Evolutionary conservation across 2,329 filamentous ascomycete species (phyloP).

Genomic region (Chrysoporthe puriensis): DNA sequence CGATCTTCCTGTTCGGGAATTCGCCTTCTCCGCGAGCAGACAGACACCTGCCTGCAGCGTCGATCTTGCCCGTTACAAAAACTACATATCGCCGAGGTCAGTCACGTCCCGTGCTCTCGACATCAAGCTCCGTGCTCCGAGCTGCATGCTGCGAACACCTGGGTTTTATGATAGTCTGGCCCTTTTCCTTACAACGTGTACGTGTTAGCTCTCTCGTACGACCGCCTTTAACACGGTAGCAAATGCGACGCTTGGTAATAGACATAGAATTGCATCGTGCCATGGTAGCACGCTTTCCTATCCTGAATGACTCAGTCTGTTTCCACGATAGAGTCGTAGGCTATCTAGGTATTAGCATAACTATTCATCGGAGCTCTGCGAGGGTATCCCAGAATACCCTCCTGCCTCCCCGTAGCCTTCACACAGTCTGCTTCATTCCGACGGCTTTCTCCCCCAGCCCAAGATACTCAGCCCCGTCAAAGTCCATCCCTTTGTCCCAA

Average conservation of each 20-base stretch:
- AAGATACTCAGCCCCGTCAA: slow-evolving; percentile 39
- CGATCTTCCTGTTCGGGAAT: background rate
- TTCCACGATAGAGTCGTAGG: too few species aligned
- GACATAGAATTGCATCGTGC: background rate
- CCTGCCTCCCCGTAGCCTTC: background rate
- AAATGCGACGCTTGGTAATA: background rate
- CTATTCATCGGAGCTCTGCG: background rate
- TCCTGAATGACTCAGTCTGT: too few species aligned
- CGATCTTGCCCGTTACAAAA: background rate
- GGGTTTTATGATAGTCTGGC: background rate
- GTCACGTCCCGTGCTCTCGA: background rate
- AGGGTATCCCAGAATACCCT: background rate
- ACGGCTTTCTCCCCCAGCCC: slow-evolving; percentile 32
- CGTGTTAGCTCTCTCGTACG: background rate
- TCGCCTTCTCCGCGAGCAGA: background rate
- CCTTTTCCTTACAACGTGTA: background rate
- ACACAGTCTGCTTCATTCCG: background rate
- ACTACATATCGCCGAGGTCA: background rate
- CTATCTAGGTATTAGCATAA: background rate
- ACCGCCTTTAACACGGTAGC: background rate
- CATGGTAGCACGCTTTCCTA: too few species aligned
- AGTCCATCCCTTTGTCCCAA: slow-evolving; percentile 42
- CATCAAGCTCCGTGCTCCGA: slow-evolving; percentile 8
- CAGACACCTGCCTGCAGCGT: background rate
- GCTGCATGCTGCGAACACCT: background rate